Evolutionary conservation across 345 rosid genomes (phyloP).

Genomic region (Gossypium australe): DNA sequence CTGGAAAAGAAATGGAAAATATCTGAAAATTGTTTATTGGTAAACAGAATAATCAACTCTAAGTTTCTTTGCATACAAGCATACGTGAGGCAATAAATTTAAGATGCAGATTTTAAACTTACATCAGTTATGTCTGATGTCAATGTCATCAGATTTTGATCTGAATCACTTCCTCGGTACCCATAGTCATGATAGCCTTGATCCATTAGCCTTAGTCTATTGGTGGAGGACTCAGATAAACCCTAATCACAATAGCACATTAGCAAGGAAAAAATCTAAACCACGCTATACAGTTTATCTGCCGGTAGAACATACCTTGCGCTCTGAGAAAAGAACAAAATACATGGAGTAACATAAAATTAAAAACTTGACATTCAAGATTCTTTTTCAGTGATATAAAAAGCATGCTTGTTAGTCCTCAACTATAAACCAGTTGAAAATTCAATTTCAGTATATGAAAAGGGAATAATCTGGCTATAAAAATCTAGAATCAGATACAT

Average conservation of each 20-base stretch:
- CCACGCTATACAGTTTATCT: background rate
- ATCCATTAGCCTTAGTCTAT: constrained; percentile 25
- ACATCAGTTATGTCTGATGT: constrained; percentile 46
- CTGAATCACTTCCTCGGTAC: constrained; percentile 37
- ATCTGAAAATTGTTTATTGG: background rate
- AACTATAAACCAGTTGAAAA: background rate
- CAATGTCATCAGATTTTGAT: constrained; percentile 38
- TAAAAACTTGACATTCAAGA: background rate
- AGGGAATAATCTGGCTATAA: background rate
- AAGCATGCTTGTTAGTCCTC: background rate
- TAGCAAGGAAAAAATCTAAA: background rate
- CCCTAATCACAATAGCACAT: constrained; percentile 30
- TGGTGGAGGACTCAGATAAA: constrained; percentile 28
- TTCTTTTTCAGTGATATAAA: background rate
- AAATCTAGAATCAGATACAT: background rate
- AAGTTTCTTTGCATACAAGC: background rate
- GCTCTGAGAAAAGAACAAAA: background rate
- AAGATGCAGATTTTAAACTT: constrained; percentile 28
- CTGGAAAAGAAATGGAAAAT: constrained; percentile 38
- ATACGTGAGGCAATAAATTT: background rate
- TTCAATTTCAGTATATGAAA: background rate
- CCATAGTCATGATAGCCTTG: constrained; percentile 36
- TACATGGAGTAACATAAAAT: background rate
- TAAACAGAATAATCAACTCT: background rate
- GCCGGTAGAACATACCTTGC: background rate